Percentiles rank a stretch among this genome's conserved stretches.
phyloP scores from a whole-genome alignment of 106 monocot species.

The Dendrobium nobile region DNA sequence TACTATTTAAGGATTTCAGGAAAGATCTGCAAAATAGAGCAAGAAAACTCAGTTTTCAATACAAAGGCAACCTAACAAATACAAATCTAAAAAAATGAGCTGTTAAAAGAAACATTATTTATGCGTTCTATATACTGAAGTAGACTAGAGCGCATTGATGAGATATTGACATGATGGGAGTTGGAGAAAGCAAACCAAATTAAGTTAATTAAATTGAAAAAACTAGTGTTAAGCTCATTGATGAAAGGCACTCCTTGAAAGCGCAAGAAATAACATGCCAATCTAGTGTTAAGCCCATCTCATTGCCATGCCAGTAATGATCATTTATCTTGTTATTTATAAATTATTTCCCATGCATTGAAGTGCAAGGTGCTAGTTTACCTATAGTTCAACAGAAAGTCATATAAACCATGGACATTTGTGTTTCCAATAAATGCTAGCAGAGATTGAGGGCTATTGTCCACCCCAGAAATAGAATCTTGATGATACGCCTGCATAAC shows the following conservation, averaged over 20 bases:
- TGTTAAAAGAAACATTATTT: not conserved
- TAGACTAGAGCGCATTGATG: not conserved
- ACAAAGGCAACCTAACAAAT: not conserved
- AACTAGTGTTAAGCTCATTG: not conserved
- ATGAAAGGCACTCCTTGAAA: not conserved
- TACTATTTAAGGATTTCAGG: slow-evolving; percentile 33
- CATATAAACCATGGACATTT: slow-evolving; percentile 70
- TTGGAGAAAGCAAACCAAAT: not conserved
- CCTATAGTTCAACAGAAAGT: slow-evolving; percentile 90
- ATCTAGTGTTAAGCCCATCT: not conserved
- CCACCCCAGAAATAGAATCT: slow-evolving; percentile 58
- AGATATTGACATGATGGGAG: not conserved
- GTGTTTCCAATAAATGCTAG: slow-evolving; percentile 70
- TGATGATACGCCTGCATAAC: slow-evolving; percentile 48
- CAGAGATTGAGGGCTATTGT: slow-evolving; percentile 70
- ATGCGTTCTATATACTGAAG: not conserved
- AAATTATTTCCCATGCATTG: not conserved
- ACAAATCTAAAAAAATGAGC: not conserved
- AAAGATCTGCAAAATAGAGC: slow-evolving; percentile 36
- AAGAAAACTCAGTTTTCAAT: not conserved
- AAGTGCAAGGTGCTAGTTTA: slow-evolving; percentile 9
- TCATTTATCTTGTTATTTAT: not conserved
- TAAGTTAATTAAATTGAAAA: not conserved
- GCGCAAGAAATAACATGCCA: not conserved
- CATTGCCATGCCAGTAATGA: not conserved